A percentile compares a stretch with the other conserved stretches of the same genome.
These are phyloP conservation scores for Yarrowia sp. DNA, from an alignment of 805 yeast species.

Conservation along the genomic window DNA sequence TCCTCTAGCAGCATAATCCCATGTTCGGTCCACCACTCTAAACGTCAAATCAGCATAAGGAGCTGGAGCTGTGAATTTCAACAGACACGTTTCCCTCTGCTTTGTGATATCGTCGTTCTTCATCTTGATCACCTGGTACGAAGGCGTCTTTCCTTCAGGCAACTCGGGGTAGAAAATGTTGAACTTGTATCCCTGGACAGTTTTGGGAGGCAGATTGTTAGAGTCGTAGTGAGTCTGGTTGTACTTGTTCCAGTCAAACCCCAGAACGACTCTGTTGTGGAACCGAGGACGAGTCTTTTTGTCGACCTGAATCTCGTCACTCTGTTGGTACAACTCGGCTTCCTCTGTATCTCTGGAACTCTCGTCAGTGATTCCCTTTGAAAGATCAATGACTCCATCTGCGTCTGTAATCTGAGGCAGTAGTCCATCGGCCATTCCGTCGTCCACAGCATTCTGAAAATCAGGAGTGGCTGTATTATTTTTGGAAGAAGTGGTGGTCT, in stretches of 20 bases:
- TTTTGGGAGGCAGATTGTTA: slow-evolving; percentile 52
- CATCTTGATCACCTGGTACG: slow-evolving; percentile 46
- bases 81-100: slow-evolving; percentile 46
- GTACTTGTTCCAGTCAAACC: slow-evolving; percentile 52
- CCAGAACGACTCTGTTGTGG: slow-evolving; percentile 48
- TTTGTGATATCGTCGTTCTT: slow-evolving; percentile 40
- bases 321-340: slow-evolving; percentile 28
- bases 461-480: neutral
- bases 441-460: slow-evolving; percentile 16
- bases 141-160: slow-evolving; percentile 45
- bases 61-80: slow-evolving; percentile 49
- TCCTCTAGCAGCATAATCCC: slow-evolving; percentile 49
- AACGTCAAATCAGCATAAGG: slow-evolving; percentile 51
- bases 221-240: slow-evolving; percentile 49
- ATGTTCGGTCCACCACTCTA: slow-evolving; percentile 49
- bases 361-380: slow-evolving; percentile 34
- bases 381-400: slow-evolving; percentile 34
- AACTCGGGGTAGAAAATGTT: slow-evolving; percentile 51
- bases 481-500: neutral
- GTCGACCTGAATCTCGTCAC: slow-evolving; percentile 18
- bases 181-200: slow-evolving; percentile 52
- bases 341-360: slow-evolving; percentile 31
- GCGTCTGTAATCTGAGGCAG: slow-evolving; percentile 30
- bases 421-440: slow-evolving; percentile 30
- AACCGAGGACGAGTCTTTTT: slow-evolving; percentile 46